phyloP scores from a whole-genome alignment of 2,329 filamentous ascomycete genomes.

The Beauveria pseudobassiana region DNA sequence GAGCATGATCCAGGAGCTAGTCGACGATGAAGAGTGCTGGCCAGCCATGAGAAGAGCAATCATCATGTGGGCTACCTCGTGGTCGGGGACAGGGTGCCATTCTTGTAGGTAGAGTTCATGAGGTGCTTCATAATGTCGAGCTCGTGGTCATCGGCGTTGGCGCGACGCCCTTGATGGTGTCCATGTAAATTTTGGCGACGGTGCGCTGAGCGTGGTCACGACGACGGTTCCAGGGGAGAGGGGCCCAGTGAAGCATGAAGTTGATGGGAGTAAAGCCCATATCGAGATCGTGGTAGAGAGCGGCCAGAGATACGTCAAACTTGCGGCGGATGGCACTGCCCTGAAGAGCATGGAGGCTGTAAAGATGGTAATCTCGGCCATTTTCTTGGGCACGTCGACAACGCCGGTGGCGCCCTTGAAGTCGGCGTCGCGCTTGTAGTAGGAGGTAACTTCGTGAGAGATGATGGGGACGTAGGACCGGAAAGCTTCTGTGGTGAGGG shows the following conservation, averaged over 20 bases:
- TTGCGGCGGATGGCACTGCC: constrained; percentile 73
- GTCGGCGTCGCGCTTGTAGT: constrained; percentile 57
- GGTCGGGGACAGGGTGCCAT: constrained; percentile 71
- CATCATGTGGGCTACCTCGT: constrained; percentile 88
- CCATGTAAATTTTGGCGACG: constrained; percentile 74
- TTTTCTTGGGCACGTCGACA: constrained; percentile 64
- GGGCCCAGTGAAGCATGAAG: constrained; percentile 83
- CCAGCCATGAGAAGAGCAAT: constrained; percentile 89
- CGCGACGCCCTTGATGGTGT: constrained; percentile 68
- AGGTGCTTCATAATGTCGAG: constrained; percentile 86
- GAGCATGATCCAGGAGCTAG: constrained; percentile 77
- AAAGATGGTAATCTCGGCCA: constrained; percentile 85
- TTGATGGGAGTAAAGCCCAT: constrained; percentile 87
- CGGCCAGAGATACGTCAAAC: constrained; percentile 74
- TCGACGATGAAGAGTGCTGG: constrained; percentile 82
- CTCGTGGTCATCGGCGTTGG: constrained; percentile 39
- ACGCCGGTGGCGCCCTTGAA: constrained; percentile 64
- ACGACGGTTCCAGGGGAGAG: constrained; percentile 78
- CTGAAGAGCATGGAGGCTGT: constrained; percentile 82
- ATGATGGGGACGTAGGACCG: constrained; percentile 72
- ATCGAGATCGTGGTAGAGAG: constrained; percentile 81
- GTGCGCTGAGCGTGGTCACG: constrained; percentile 74
- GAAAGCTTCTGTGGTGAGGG: constrained; percentile 68
- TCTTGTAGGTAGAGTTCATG: constrained; percentile 80
- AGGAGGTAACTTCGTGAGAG: constrained; percentile 63